phyloP scores from a whole-genome alignment of 2,329 filamentous ascomycete genomes.

The Scolecobasidium constrictum region DNA sequence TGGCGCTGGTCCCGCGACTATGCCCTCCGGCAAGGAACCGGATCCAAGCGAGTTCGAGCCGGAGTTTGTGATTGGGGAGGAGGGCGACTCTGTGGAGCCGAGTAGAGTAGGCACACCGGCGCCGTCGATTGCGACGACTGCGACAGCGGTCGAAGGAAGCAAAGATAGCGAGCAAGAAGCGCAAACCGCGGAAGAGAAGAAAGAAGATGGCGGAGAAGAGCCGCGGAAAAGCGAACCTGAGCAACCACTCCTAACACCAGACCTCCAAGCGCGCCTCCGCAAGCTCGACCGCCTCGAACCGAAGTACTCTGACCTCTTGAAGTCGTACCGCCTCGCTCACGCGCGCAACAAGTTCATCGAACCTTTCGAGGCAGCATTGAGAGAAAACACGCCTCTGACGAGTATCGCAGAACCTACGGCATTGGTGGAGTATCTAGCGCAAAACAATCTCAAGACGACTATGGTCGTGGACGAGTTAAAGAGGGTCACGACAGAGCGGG shows the following conservation, averaged over 20 bases:
- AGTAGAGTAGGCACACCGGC: slow-evolving; percentile 18
- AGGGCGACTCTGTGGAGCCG: slow-evolving; percentile 38
- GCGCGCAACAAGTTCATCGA: slow-evolving; percentile 78
- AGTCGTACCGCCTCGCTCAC: slow-evolving; percentile 87
- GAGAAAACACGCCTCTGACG: slow-evolving; percentile 83
- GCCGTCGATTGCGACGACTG: slow-evolving; percentile 10
- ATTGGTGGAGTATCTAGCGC: slow-evolving; percentile 80
- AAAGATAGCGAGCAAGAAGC: background rate
- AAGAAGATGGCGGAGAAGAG: slow-evolving; percentile 20
- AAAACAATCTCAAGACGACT: slow-evolving; percentile 73
- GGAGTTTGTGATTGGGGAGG: slow-evolving; percentile 78
- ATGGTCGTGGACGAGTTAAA: slow-evolving; percentile 94
- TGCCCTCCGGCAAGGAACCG: slow-evolving; percentile 44
- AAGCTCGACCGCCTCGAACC: slow-evolving; percentile 85
- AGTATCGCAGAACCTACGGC: slow-evolving; percentile 79
- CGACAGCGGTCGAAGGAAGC: too few relatives aligned
- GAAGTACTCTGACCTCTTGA: slow-evolving; percentile 79
- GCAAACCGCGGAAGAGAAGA: slow-evolving; percentile 18
- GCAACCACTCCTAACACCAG: slow-evolving; percentile 36
- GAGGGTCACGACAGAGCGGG: slow-evolving; percentile 70
- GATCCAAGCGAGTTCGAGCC: slow-evolving; percentile 83
- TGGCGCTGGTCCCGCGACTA: slow-evolving; percentile 12
- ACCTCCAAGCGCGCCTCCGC: slow-evolving; percentile 64
- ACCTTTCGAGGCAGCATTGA: slow-evolving; percentile 80
- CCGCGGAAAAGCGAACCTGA: slow-evolving; percentile 14